Base-by-base conservation (phyloP, 306 rosid genomes). In the Crotalaria pallida region DNA sequence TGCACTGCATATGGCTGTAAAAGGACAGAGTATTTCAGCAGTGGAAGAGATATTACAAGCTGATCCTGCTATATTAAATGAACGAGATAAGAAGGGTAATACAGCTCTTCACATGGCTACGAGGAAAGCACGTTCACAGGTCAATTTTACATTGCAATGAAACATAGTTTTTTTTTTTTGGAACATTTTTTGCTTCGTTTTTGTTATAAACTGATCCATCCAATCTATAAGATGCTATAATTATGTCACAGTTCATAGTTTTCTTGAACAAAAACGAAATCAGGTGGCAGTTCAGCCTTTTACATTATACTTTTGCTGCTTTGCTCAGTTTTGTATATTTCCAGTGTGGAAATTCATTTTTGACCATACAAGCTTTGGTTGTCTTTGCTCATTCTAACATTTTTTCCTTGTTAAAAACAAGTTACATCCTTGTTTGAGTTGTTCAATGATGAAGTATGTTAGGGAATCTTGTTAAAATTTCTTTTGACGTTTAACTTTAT, bases 1-100 rank as follows among this genome's bases (percentile, higher is more conserved):
- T 36, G 98, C 97, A 40, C 80, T 93, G 66, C 98, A 93, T 74
- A 93, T 93, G 98, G 96, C 98, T 49, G 97, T 87, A 4, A 93
- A 93, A 79, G 98, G 97, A 58, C 84, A 81, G 69, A 72, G 84
- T 74, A 66, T 79, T 49, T 71, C 51, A 9, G 87, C 84, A 3
- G 97, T 90, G 8, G 90, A 93, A 67, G 98, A 90, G 72, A 78
- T 93, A 48, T 64, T 93, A 66, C 82, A 21, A 43, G 88, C 85
- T n/a, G 88, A 88, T 71, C 41, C 44, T 3, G 62, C 87, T 2
- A 71, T 85, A 69, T 73, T 90, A 67, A 93, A 90, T 10, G 96
- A 90, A 69, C 79, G 83, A 19, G 98, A 93, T 83, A 93, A 88
- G 89, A 93, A 85, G 86, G 96, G 89, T 18, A 93, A 87, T 65